phyloP scores from a whole-genome alignment of 2,329 filamentous ascomycete species.

The Ophidiomyces ophidiicola region DNA sequence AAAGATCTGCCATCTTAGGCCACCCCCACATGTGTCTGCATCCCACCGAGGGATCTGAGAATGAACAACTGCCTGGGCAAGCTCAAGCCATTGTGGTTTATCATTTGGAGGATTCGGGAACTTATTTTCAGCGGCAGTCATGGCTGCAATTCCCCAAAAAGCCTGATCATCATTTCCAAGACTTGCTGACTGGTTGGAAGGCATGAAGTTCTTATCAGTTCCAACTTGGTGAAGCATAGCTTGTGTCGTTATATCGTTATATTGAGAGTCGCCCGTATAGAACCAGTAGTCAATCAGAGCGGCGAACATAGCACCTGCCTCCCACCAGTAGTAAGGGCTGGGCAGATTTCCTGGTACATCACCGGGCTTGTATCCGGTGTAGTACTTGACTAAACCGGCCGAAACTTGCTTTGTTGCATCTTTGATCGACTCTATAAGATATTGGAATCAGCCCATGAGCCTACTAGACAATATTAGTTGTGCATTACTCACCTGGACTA shows the following conservation, averaged over 20 bases:
- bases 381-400: conserved; percentile 26
- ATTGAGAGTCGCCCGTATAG: conserved; percentile 58
- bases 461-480: not conserved
- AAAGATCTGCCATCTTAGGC: conserved; percentile 77
- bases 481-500: conserved; percentile 18
- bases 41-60: conserved; percentile 64
- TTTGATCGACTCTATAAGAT: conserved; percentile 26
- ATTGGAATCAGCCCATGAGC: not conserved
- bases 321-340: conserved; percentile 30
- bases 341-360: conserved; percentile 25
- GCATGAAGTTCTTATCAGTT: conserved; percentile 63
- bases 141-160: conserved; percentile 75
- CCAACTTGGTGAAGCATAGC: conserved; percentile 66
- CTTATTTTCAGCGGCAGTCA: conserved; percentile 64
- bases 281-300: conserved; percentile 70
- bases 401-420: conserved; percentile 24
- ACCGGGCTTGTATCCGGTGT: conserved; percentile 25
- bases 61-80: conserved; percentile 70
- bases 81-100: conserved; percentile 61
- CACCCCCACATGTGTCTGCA: conserved; percentile 52
- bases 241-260: conserved; percentile 55
- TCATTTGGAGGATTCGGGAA: conserved; percentile 55
- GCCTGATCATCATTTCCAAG: conserved; percentile 50
- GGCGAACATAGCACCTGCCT: conserved; percentile 28
- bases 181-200: conserved; percentile 41